Evolutionary conservation across 495 filamentous ascomycete genomes (phyloP), one percentile per base, ranked within the genome.

Genomic region (Lophiostoma macrostomum): DNA sequence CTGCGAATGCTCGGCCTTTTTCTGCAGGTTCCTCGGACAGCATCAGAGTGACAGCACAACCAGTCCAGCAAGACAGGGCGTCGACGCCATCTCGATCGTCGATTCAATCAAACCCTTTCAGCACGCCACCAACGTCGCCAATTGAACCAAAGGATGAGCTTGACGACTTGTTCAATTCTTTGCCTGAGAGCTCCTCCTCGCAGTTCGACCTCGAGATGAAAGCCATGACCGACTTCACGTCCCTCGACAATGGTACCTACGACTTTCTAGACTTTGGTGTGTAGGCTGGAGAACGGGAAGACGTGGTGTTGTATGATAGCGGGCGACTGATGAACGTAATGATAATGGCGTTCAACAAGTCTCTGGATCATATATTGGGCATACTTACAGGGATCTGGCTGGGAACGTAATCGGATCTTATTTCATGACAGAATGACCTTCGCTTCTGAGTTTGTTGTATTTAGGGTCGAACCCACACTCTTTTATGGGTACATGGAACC

Each of bases 201-300:
- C 60, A 58, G 24, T 63, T 58, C 38, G 60, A 63, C 14, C 42
- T 62, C 20, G 59, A 62, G 35, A 62, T 62, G 59, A 58, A 63
- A 22, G 60, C 60, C 0, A 55, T 63, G 54, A 34, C 27, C 25
- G 60, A 63, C 1, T 63, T 58, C 31, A 49, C 59, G 13, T 55
- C 53, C 7, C 28, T 63, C 12, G 60, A 63, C 20, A 44, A 25
- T 20, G 50, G 16, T 13, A 12, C 27, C 23, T 63, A 54, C 34
- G 54, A 58, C 7, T 35, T 63, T 11, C 34, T 63, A 20, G 60
- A 63, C 48, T 63, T 63, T 24, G 34, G 12, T 23, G 37, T 57
- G 54, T 57, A 45, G 20, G 29, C 46, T 13, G 19, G n/a, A 11
- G 34, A 37, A 22, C 20, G 41, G 37, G 40, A 31, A 28, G 22